These are phyloP conservation scores for Dioscorea zingiberensis DNA, from an alignment of 106 monocot species.

Conservation along the genomic window DNA sequence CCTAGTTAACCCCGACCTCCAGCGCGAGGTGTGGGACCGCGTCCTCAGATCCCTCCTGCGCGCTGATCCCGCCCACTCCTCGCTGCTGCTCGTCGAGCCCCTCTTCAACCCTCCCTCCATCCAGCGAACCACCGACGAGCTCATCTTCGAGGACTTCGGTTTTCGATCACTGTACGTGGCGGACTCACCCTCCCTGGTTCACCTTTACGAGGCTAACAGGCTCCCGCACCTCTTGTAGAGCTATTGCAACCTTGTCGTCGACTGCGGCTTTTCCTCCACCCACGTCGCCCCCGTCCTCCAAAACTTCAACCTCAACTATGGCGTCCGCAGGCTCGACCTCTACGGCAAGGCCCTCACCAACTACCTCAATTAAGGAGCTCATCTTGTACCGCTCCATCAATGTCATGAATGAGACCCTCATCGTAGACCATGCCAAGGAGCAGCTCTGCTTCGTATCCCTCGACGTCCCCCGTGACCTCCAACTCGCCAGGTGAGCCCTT, in stretches of 20 bases:
- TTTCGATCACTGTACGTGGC: slow-evolving; percentile 68
- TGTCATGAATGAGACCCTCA: slow-evolving; percentile 89
- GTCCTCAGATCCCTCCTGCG: slow-evolving; percentile 46
- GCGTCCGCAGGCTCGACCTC: slow-evolving; percentile 61
- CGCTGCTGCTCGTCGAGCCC: slow-evolving; percentile 91
- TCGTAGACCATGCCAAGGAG: slow-evolving; percentile 95
- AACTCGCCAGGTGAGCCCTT: slow-evolving; percentile 53
- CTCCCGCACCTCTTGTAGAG: slow-evolving; percentile 7
- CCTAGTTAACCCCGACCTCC: slow-evolving; percentile 72
- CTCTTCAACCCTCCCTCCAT: slow-evolving; percentile 69
- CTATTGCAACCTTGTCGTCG: slow-evolving; percentile 82
- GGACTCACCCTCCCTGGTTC: slow-evolving; percentile 80
- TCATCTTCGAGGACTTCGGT: slow-evolving; percentile 88
- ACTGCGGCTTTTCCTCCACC: slow-evolving; percentile 88
- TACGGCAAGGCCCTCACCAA: slow-evolving; percentile 95
- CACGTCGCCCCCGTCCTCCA: slow-evolving; percentile 89
- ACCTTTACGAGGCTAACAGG: slow-evolving; percentile 73
- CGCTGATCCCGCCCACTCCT: slow-evolving; percentile 38
- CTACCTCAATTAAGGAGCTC: slow-evolving; percentile 92
- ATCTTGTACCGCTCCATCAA: slow-evolving; percentile 81
- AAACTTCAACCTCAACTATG: slow-evolving; percentile 85
- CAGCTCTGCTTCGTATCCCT: slow-evolving; percentile 89
- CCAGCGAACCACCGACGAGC: slow-evolving; percentile 77
- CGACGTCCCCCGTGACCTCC: slow-evolving; percentile 66
- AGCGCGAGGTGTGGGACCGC: slow-evolving; percentile 81